Conservation (phyloP, 2,329 filamentous ascomycete species). For the Apiospora hydei region DNA sequence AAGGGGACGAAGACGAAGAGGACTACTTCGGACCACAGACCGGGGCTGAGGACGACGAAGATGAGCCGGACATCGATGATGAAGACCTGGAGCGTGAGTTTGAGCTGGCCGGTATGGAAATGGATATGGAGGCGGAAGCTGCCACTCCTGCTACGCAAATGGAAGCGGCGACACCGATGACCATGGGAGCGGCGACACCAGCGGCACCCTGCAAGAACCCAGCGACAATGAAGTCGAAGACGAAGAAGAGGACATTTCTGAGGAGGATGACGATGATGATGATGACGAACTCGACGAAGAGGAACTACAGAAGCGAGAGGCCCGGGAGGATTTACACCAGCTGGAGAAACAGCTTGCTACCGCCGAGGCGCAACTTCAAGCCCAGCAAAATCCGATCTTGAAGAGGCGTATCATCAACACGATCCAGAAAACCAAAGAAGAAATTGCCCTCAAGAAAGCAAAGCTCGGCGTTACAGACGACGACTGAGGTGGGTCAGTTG, state of each 20-base stretch:
- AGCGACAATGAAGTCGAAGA: slow-evolving; percentile 48
- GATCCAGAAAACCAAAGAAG: slow-evolving; percentile 54
- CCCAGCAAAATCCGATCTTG: slow-evolving; percentile 56
- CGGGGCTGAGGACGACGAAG: slow-evolving; percentile 49
- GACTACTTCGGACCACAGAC: slow-evolving; percentile 49
- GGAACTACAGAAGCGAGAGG: slow-evolving; percentile 57
- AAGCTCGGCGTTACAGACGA: slow-evolving; percentile 41
- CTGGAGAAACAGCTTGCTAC: slow-evolving; percentile 63
- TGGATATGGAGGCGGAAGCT: slow-evolving; percentile 31
- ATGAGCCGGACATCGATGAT: slow-evolving; percentile 46
- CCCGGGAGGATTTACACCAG: slow-evolving; percentile 59
- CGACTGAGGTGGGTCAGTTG: slow-evolving; percentile 29
- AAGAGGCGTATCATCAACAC: slow-evolving; percentile 57
- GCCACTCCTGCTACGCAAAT: slow-evolving; percentile 50
- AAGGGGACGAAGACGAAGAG: slow-evolving; percentile 64
- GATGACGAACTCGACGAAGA: slow-evolving; percentile 64
- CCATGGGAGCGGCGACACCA: slow-evolving; percentile 52
- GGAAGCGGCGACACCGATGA: slow-evolving; percentile 55
- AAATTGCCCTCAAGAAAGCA: slow-evolving; percentile 45
- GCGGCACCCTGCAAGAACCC: slow-evolving; percentile 52
- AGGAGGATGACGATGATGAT: slow-evolving; percentile 58
- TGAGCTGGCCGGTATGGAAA: slow-evolving; percentile 38
- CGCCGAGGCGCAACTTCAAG: slow-evolving; percentile 54
- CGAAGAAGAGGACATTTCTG: slow-evolving; percentile 51
- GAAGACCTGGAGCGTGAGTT: slow-evolving; percentile 62